Base-by-base conservation (phyloP, 768 basidiomycete genomes). In the Hysterangium stoloniferum region DNA sequence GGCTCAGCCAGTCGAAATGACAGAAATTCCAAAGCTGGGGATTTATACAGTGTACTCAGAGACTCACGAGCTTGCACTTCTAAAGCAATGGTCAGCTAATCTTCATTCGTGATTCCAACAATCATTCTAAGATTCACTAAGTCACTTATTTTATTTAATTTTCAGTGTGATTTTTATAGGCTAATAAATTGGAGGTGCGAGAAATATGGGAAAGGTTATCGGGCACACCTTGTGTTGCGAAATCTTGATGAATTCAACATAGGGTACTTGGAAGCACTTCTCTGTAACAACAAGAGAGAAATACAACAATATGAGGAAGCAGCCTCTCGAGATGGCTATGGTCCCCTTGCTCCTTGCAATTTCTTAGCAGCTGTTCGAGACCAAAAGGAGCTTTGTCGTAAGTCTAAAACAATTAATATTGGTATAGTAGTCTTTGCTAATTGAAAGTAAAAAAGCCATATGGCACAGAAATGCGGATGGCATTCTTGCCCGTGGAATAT, bases 391-490 rank as follows among this genome's bases (percentile, higher is more conserved):
- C 7, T 50, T 3, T 63, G 61, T 40, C 49, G 48, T 61, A 37
- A 44, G 62, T 58, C 27, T 48, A 51, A 37, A 17, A 52, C 25
- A 25, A 11, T 41, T n/a, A 15, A 47, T 37, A 27, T 36, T 19
- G 17, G 15, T 22, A 4, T 38, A 22, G 11, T 37, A n/a, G 24
- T 24, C 40, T 20, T 17, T 42, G 29, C 46, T 40, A 25, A 4
- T 9, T 17, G 11, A 22, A 0, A 32, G 19, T 37, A 50, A 27
- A 20, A 6, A 28, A 58, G 52, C 56, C 9, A 46, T 56, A 27
- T 61, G 61, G 58, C 60, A 62, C 52, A 49, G 57, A 3, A 38
- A 44, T 29, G 20, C 54, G 19, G 49, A 49, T 19, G 57, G 59
- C 1, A 53, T 33, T 15, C 47, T 64, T 8, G 36, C 34, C 1